phyloP scores from a whole-genome alignment of 202 grass and related monocot species.

The Zizania palustris region DNA sequence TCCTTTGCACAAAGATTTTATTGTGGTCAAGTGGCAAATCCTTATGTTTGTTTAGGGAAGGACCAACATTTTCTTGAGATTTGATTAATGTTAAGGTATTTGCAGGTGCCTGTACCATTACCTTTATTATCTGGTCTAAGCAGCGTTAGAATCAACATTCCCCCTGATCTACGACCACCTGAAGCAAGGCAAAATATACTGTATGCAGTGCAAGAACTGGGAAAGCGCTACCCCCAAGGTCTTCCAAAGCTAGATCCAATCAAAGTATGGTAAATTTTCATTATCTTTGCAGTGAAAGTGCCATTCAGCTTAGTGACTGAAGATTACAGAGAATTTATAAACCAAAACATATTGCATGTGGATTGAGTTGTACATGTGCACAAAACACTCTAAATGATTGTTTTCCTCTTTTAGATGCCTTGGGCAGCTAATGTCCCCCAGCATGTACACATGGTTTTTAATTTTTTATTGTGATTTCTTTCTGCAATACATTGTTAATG shows the following conservation, averaged over 20 bases:
- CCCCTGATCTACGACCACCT: slow-evolving; percentile 80
- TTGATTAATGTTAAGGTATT: slow-evolving; percentile 38
- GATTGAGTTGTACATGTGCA: slow-evolving; percentile 19
- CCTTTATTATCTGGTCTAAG: slow-evolving; percentile 79
- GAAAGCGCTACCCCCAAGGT: slow-evolving; percentile 86
- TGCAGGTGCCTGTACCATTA: slow-evolving; percentile 93
- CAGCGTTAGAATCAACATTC: slow-evolving; percentile 95
- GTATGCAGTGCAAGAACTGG: slow-evolving; percentile 92
- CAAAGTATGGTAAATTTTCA: slow-evolving; percentile 50
- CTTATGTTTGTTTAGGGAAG: slow-evolving; percentile 29
- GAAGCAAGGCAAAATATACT: slow-evolving; percentile 98
- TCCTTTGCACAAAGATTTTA: slow-evolving; percentile 34
- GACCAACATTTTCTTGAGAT: neutral
- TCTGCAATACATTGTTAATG: slow-evolving; percentile 31
- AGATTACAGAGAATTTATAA: slow-evolving; percentile 5
- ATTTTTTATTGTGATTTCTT: neutral
- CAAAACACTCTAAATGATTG: neutral
- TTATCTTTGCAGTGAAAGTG: slow-evolving; percentile 20
- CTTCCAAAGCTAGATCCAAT: slow-evolving; percentile 93
- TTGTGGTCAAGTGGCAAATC: slow-evolving; percentile 30
- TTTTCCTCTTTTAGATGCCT: neutral
- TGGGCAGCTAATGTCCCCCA: slow-evolving; percentile 1
- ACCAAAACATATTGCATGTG: slow-evolving; percentile 7
- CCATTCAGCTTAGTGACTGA: slow-evolving; percentile 3
- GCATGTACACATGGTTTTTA: neutral